Evolutionary conservation across 2,329 filamentous ascomycete species (phyloP).

Genomic region (Hypomyces perniciosus): DNA sequence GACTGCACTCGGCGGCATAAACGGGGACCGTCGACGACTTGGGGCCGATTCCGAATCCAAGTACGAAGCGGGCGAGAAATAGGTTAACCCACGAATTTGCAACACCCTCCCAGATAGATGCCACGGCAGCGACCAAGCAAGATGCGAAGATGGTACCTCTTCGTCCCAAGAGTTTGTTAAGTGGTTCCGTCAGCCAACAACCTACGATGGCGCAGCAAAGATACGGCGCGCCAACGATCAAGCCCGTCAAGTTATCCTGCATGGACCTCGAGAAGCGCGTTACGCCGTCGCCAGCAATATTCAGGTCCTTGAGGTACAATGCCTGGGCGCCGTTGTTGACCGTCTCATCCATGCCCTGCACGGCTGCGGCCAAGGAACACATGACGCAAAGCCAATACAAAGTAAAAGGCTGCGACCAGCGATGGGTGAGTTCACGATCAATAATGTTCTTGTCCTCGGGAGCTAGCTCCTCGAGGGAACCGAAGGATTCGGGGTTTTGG

Average conservation of each 20-base stretch:
- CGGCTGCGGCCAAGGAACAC: slow-evolving; percentile 51
- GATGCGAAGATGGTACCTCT: slow-evolving; percentile 16
- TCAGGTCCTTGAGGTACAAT: slow-evolving; percentile 54
- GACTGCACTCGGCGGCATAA: slow-evolving; percentile 66
- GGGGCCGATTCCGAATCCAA: slow-evolving; percentile 63
- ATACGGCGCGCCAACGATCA: slow-evolving; percentile 17
- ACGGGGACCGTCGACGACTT: slow-evolving; percentile 62
- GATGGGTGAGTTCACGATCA: slow-evolving; percentile 47
- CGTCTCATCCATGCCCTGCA: slow-evolving; percentile 60
- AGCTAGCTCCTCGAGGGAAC: slow-evolving; percentile 22
- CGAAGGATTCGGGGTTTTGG: slow-evolving; percentile 23
- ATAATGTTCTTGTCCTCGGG: slow-evolving; percentile 31
- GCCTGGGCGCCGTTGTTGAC: slow-evolving; percentile 57
- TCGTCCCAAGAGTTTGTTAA: slow-evolving; percentile 15
- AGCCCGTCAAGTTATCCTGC: slow-evolving; percentile 26
- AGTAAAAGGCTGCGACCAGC: slow-evolving; percentile 47
- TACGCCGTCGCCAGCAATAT: slow-evolving; percentile 60
- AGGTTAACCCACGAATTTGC: slow-evolving; percentile 51
- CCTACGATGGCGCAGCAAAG: slow-evolving; percentile 13
- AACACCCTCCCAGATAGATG: slow-evolving; percentile 19
- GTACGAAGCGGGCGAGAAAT: slow-evolving; percentile 56
- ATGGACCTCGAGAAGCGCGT: slow-evolving; percentile 45
- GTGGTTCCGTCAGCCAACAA: slow-evolving; percentile 29
- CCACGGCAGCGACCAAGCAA: slow-evolving; percentile 13
- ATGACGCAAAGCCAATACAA: slow-evolving; percentile 41